These are phyloP conservation scores for Yamadazyma kitorensis DNA, from an alignment of 805 yeast genomes.

Conservation along the genomic window DNA sequence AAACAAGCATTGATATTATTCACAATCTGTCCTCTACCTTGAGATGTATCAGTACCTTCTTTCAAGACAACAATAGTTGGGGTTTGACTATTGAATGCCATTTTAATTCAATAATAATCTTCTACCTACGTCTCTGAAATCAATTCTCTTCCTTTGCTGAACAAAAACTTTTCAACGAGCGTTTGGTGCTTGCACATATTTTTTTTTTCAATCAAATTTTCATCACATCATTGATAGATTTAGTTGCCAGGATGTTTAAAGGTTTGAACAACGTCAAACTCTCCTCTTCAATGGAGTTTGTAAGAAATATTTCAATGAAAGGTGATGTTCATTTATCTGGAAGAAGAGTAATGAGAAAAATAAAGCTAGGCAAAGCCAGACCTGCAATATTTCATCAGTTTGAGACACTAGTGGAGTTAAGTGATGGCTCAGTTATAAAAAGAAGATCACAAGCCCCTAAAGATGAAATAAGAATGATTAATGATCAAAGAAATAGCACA, in stretches of 20 bases:
- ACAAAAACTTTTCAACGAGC: slow-evolving; percentile 9
- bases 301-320: slow-evolving; percentile 18
- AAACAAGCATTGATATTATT: slow-evolving; percentile 95
- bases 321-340: slow-evolving; percentile 43
- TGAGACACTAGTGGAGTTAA: slow-evolving; percentile 81
- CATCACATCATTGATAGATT: slow-evolving; percentile 1
- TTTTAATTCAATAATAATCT: slow-evolving; percentile 24
- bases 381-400: slow-evolving; percentile 93
- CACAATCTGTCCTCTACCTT: slow-evolving; percentile 93
- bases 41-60: slow-evolving; percentile 97
- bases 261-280: not conserved
- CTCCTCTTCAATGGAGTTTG: slow-evolving; percentile 5
- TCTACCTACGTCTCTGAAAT: too few relatives aligned
- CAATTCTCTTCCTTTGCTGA: not conserved
- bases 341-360: slow-evolving; percentile 65
- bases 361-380: slow-evolving; percentile 79
- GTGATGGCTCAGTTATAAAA: slow-evolving; percentile 87
- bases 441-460: slow-evolving; percentile 88
- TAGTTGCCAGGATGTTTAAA: slow-evolving; percentile 6
- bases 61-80: slow-evolving; percentile 98
- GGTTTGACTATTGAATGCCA: slow-evolving; percentile 90
- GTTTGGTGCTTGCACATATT: slow-evolving; percentile 9
- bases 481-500: slow-evolving; percentile 83
- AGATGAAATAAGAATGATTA: slow-evolving; percentile 77
- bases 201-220: slow-evolving; percentile 5